Base-by-base conservation (phyloP, 1,139 yeast genomes). In the Candida tetrigidarum region DNA sequence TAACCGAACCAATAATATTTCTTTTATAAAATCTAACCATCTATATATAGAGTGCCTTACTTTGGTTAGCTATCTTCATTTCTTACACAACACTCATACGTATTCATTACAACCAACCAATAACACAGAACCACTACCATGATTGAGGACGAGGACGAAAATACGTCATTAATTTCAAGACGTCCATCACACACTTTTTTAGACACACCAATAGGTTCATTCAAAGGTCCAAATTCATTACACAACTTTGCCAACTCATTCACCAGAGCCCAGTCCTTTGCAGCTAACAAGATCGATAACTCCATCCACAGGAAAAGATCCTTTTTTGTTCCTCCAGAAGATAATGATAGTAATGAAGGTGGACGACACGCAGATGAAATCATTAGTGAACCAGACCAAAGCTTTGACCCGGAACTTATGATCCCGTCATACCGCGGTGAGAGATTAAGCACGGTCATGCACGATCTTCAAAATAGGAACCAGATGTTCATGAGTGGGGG, bases 351-450 rank as follows among this genome's bases (percentile, higher is more conserved):
- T n/a, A n/a, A n/a, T n/a, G n/a, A n/a, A n/a, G n/a, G n/a, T n/a
- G n/a, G n/a, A n/a, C n/a, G n/a, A n/a, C n/a, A n/a, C 29, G 74
- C 68, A 22, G 76, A 69, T 25, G 89, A 83, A 54, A 30, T n/a
- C n/a, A n/a, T n/a, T n/a, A n/a, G 9, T 15, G 90, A 83, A 10
- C 28, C 27, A 7, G 37, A 34, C 19, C 37, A 34, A 58, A 64
- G 81, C n/a, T 80, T 79, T 52, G 92, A 86, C 57, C 89, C 89
- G 0, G 82, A 78, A 35, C 76, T 87, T n/a, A 67, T 85, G 74
- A 81, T 83, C 1, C 92, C 92, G 1, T 74, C 87, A 6, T 59
- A 71, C 20, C 62, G 80, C 44, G 95, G 95, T 20, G 80, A 84
- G 51, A 69, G 87, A 39, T 67, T 86, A 40, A 84, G 91, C 14